Percentiles rank a stretch among this genome's conserved stretches.
phyloP scores from a whole-genome alignment of 306 rosid species.

The Castanopsis chinensis region DNA sequence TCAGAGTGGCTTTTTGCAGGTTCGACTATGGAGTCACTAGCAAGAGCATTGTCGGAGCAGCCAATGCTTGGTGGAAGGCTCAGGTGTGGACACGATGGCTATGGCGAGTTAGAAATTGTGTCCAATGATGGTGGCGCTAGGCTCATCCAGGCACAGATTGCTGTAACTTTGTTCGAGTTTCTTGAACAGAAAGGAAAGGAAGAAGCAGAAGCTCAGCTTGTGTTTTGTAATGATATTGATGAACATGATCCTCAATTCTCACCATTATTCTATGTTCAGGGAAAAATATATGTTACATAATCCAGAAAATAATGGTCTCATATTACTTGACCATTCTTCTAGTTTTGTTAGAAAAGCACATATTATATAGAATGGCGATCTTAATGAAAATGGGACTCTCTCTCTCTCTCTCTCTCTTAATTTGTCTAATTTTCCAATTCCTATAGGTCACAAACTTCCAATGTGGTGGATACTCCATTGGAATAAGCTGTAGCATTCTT shows the following conservation, averaged over 20 bases:
- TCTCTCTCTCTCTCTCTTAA: background rate
- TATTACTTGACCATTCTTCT: too few relatives aligned
- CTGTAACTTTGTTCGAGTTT: slow-evolving; percentile 25
- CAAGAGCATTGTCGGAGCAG: too few relatives aligned
- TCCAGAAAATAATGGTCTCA: too few relatives aligned
- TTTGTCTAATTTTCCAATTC: too few relatives aligned
- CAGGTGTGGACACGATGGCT: too few relatives aligned
- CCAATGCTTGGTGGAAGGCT: too few relatives aligned
- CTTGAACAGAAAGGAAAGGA: slow-evolving; percentile 10
- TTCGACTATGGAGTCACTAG: too few relatives aligned
- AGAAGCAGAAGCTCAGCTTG: slow-evolving; percentile 49
- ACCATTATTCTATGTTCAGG: too few relatives aligned
- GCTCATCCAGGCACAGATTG: slow-evolving; percentile 35
- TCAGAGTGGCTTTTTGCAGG: too few relatives aligned
- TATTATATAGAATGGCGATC: too few relatives aligned
- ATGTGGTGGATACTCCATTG: slow-evolving; percentile 60
- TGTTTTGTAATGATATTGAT: slow-evolving; percentile 58
- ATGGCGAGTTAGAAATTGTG: slow-evolving; percentile 11
- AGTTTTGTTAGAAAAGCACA: too few relatives aligned
- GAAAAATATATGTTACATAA: too few relatives aligned
- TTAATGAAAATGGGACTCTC: background rate
- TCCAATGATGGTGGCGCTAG: slow-evolving; percentile 56
- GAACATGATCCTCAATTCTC: slow-evolving; percentile 23
- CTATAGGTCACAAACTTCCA: slow-evolving; percentile 49
- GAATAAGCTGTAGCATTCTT: slow-evolving; percentile 63